These are phyloP conservation scores for Corynascus novoguineensis DNA, from an alignment of 495 filamentous ascomycete species.

Conservation along the genomic window DNA sequence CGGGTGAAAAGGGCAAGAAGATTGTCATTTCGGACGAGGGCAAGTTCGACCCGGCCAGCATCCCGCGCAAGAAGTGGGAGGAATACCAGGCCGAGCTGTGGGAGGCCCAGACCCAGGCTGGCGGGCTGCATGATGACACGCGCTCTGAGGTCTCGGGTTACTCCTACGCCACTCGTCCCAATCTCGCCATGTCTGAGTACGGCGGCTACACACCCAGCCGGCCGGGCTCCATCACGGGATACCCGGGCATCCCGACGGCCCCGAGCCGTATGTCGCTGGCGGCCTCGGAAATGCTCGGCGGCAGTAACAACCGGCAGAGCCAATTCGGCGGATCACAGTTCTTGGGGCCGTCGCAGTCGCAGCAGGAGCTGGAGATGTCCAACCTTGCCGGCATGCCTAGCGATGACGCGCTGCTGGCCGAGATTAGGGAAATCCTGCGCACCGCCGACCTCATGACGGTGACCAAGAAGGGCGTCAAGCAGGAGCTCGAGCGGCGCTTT, in stretches of 20 bases:
- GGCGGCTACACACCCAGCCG: conserved; percentile 52
- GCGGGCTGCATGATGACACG: conserved; percentile 57
- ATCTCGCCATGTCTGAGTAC: conserved; percentile 56
- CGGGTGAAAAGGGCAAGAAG: conserved; percentile 90
- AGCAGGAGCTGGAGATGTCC: conserved; percentile 64
- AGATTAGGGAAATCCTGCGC: conserved; percentile 88
- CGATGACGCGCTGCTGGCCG: conserved; percentile 84
- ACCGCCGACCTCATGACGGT: conserved; percentile 94
- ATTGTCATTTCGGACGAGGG: conserved; percentile 94
- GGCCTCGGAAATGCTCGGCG: conserved; percentile 58
- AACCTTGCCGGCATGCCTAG: conserved; percentile 63
- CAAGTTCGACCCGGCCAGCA: conserved; percentile 89
- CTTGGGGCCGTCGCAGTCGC: conserved; percentile 37
- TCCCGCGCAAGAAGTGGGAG: conserved; percentile 98
- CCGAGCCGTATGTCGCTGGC: conserved; percentile 69
- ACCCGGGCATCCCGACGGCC: conserved; percentile 16
- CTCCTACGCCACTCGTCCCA: conserved; percentile 81
- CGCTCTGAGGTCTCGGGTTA: conserved; percentile 86
- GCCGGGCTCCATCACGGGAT: conserved; percentile 70
- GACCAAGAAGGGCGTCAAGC: conserved; percentile 97
- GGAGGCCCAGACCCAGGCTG: conserved; percentile 69
- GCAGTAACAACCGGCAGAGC: conserved; percentile 33
- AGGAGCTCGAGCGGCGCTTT: conserved; percentile 85
- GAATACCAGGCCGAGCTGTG: conserved; percentile 97
- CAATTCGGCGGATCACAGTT: conserved; percentile 48